Evolutionary conservation across 1,284 basidiomycete species (phyloP).

Genomic region (Austroboletus novae-zelandiae): DNA sequence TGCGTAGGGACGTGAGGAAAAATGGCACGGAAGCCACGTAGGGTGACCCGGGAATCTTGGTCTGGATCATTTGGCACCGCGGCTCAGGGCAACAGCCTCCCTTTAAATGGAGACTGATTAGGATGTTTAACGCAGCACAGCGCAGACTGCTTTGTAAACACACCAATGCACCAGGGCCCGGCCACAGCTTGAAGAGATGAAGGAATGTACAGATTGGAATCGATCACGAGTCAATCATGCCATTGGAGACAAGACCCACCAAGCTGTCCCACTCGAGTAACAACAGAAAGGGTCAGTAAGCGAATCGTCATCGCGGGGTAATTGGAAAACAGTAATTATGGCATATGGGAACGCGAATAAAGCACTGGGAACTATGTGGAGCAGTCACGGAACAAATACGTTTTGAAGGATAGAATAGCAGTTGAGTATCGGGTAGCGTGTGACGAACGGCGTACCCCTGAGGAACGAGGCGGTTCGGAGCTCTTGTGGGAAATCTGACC

Average conservation of each 20-base stretch:
- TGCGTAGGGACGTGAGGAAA: conserved; percentile 30
- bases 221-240: conserved; percentile 5
- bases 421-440: conserved; percentile 13
- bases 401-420: conserved; percentile 7
- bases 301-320: conserved; percentile 25
- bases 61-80: conserved; percentile 30
- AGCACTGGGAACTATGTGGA: conserved; percentile 17
- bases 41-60: conserved; percentile 29
- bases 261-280: conserved; percentile 2
- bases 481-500: conserved; percentile 20
- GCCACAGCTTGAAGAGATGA: conserved; percentile 22
- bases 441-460: conserved; percentile 8
- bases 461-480: conserved; percentile 22
- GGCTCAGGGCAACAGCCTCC: conserved; percentile 33
- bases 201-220: conserved; percentile 7
- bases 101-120: conserved; percentile 31
- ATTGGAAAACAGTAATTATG: conserved; percentile 4
- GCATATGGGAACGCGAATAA: conserved; percentile 8
- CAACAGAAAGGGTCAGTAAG: conserved; percentile 1
- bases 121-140: conserved; percentile 31
- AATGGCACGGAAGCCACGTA: conserved; percentile 17
- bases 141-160: conserved; percentile 19
- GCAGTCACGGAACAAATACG: conserved; percentile 8
- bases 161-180: conserved; percentile 10
- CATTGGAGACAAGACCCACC: conserved; percentile 5